These are phyloP conservation scores for Penicillium sclerotiorum DNA, from an alignment of 2,329 filamentous ascomycete species.

Conservation along the genomic window DNA sequence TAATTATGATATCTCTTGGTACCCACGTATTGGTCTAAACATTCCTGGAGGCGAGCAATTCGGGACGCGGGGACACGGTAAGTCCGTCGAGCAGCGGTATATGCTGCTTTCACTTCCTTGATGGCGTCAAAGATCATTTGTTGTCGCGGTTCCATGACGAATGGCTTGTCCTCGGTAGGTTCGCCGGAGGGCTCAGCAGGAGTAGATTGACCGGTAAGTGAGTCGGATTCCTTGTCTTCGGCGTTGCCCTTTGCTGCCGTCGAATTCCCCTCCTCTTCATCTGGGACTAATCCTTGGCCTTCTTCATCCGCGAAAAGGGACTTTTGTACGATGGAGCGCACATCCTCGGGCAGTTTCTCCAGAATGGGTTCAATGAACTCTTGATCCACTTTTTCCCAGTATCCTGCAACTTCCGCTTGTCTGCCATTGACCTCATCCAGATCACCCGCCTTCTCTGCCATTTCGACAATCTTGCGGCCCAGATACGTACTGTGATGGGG, in stretches of 20 bases:
- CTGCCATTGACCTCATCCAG: conserved; percentile 68
- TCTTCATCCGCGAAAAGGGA: conserved; percentile 37
- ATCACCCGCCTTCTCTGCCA: conserved; percentile 72
- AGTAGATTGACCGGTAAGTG: conserved; percentile 7
- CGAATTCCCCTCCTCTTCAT: conserved; percentile 33
- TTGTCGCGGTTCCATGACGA: conserved; percentile 31
- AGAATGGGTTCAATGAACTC: conserved; percentile 73
- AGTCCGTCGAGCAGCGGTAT: conserved; percentile 76
- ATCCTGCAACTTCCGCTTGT: conserved; percentile 76
- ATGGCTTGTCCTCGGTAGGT: conserved; percentile 19
- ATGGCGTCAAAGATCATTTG: conserved; percentile 65
- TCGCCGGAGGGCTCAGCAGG: conserved; percentile 10
- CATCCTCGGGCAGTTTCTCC: conserved; percentile 45
- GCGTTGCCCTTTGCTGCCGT: too few relatives aligned
- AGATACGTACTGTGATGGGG: conserved; percentile 87
- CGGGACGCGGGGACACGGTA: conserved; percentile 79
- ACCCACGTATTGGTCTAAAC: conserved; percentile 74
- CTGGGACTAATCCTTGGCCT: neutral
- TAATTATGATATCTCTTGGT: conserved; percentile 97
- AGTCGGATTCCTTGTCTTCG: too few relatives aligned
- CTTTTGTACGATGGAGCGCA: conserved; percentile 44
- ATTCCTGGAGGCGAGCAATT: conserved; percentile 72
- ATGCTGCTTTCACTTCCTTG: conserved; percentile 77
- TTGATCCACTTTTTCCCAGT: conserved; percentile 82
- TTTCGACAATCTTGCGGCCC: conserved; percentile 78